Percentiles rank a stretch among this genome's conserved stretches.
These are phyloP conservation scores for Kurtzmaniella quercitrusa DNA, from an alignment of 1,139 yeast genomes.

Conservation along the genomic window DNA sequence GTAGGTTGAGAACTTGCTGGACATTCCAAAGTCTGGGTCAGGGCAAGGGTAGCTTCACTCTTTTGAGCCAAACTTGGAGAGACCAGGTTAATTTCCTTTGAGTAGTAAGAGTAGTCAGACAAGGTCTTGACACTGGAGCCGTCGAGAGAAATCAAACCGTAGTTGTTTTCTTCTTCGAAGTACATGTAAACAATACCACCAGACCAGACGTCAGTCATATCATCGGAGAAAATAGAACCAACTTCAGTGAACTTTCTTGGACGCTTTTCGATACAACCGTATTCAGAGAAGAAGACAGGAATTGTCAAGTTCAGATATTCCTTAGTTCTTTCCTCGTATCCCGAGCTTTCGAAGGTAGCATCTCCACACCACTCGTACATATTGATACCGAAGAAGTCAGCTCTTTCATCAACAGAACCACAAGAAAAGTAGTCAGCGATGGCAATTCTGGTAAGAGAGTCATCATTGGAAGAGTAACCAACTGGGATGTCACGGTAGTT, in stretches of 20 bases:
- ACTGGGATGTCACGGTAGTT: constrained; percentile 80
- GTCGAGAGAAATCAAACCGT: constrained; percentile 66
- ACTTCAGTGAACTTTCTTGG: constrained; percentile 72
- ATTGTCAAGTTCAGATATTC: constrained; percentile 63
- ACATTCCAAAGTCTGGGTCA: constrained; percentile 28
- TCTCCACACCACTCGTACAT: constrained; percentile 94
- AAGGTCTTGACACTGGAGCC: constrained; percentile 34
- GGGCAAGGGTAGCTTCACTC: constrained; percentile 20
- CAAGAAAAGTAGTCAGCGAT: constrained; percentile 83
- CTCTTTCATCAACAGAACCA: constrained; percentile 58
- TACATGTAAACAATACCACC: constrained; percentile 92
- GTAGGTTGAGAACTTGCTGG: constrained; percentile 29
- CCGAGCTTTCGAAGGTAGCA: constrained; percentile 60
- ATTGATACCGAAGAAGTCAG: constrained; percentile 90
- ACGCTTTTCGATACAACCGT: constrained; percentile 61
- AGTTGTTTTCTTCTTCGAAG: constrained; percentile 74
- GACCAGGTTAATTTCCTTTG: constrained; percentile 55
- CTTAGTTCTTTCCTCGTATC: constrained; percentile 59
- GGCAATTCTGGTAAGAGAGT: constrained; percentile 61
- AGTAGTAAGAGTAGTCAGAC: constrained; percentile 43
- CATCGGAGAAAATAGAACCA: constrained; percentile 38
- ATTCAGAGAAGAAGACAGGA: constrained; percentile 86
- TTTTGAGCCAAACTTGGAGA: constrained; percentile 32
- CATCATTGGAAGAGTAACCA: constrained; percentile 93
- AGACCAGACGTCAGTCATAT: constrained; percentile 70